Evolutionary conservation across 1,284 basidiomycete genomes (phyloP).

Genomic region (Cutaneotrichosporon sp.): DNA sequence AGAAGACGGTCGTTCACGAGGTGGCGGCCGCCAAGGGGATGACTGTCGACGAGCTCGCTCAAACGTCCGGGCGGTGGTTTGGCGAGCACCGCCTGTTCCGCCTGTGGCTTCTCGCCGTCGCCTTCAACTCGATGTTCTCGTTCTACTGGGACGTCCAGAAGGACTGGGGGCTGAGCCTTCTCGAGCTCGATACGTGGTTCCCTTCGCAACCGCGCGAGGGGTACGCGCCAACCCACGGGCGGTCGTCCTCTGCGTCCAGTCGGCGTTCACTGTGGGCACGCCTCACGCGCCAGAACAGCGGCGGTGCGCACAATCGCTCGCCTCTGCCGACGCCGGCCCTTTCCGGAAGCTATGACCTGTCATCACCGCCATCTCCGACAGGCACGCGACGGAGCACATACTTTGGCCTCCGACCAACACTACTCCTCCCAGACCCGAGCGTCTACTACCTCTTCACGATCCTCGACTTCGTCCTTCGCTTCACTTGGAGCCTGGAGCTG

Average conservation of each 20-base stretch:
- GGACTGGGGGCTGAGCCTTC: conserved; percentile 88
- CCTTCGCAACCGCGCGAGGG: not conserved
- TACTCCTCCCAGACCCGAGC: conserved; percentile 67
- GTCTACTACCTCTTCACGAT: conserved; percentile 81
- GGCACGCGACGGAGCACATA: conserved; percentile 45
- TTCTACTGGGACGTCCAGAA: conserved; percentile 99
- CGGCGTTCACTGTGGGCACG: not conserved
- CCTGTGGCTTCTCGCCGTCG: conserved; percentile 78
- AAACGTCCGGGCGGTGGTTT: conserved; percentile 58
- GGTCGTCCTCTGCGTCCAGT: not conserved
- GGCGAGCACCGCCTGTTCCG: conserved; percentile 72
- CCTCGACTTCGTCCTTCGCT: conserved; percentile 80
- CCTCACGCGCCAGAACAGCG: not conserved
- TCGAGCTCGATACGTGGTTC: conserved; percentile 53
- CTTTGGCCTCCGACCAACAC: conserved; percentile 63
- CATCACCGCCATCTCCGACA: conserved; percentile 1
- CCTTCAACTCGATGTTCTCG: conserved; percentile 86
- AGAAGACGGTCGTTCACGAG: conserved; percentile 62
- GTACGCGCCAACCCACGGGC: not conserved
- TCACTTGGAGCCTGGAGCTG: conserved; percentile 92
- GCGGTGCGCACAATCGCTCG: conserved; percentile 1
- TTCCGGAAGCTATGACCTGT: not conserved
- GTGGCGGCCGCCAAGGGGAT: conserved; percentile 54
- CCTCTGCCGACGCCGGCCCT: conserved; percentile 10
- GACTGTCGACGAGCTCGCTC: conserved; percentile 39